Percentiles rank a stretch among this genome's conserved stretches.
Conservation (phyloP, 441 rosid species). For the Adansonia gregorii region DNA sequence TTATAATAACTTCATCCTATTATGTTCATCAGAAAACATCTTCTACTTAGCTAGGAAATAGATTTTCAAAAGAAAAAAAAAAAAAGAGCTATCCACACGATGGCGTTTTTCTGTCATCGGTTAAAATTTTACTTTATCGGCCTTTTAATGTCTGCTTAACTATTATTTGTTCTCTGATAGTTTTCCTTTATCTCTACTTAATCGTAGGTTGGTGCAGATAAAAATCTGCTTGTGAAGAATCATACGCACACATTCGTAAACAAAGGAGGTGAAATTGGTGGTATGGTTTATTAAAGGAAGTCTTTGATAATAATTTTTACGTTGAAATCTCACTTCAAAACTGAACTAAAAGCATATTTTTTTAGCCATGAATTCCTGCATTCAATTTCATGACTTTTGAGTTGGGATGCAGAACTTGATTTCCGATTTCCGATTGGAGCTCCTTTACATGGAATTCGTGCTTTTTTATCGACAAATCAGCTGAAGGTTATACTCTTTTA, state of each 20-base stretch:
- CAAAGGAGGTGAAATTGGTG: conserved; percentile 86
- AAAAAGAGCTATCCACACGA: not conserved
- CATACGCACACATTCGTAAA: conserved; percentile 97
- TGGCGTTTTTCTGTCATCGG: not conserved
- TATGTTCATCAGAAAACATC: not conserved
- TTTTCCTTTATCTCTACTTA: conserved; percentile 26
- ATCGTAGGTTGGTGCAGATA: conserved; percentile 82
- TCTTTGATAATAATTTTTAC: not conserved
- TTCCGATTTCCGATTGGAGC: conserved; percentile 93
- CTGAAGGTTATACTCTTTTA: conserved; percentile 58
- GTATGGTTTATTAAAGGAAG: conserved; percentile 40
- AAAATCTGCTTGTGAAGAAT: conserved; percentile 90
- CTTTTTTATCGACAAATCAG: conserved; percentile 86
- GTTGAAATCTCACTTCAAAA: not conserved
- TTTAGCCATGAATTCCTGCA: conserved; percentile 1
- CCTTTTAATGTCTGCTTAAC: not conserved
- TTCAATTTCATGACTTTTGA: conserved; percentile 26
- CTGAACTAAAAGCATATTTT: conserved; percentile 6
- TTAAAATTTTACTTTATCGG: not conserved
- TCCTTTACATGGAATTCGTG: conserved; percentile 91
- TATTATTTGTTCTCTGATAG: conserved; percentile 29
- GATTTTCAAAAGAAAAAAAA: not conserved
- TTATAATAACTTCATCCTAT: not conserved
- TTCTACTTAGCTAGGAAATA: not conserved
- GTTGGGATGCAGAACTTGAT: conserved; percentile 80